Evolutionary conservation across 2,329 filamentous ascomycete genomes (phyloP).

Genomic region (Huntiella savannae): DNA sequence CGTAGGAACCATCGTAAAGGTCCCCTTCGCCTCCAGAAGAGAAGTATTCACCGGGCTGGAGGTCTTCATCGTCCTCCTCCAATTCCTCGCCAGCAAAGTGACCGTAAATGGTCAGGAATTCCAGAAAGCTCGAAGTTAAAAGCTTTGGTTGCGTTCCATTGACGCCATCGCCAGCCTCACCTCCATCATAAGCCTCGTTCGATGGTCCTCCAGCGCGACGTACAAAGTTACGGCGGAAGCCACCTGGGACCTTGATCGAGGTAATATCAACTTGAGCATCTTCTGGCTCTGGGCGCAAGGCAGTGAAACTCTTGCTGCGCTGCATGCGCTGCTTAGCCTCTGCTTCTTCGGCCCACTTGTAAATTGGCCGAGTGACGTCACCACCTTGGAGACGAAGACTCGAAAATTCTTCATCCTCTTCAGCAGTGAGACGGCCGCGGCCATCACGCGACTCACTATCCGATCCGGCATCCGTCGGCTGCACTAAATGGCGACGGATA

Average conservation of each 20-base stretch:
- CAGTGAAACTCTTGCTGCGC: slow-evolving; percentile 75
- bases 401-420: slow-evolving; percentile 68
- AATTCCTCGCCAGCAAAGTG: slow-evolving; percentile 96
- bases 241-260: slow-evolving; percentile 80
- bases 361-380: slow-evolving; percentile 86
- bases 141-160: slow-evolving; percentile 34
- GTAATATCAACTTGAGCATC: slow-evolving; percentile 69
- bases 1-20: slow-evolving; percentile 28
- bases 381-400: slow-evolving; percentile 85
- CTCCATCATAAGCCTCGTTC: slow-evolving; percentile 15
- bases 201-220: slow-evolving; percentile 34
- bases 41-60: slow-evolving; percentile 81
- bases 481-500: slow-evolving; percentile 71
- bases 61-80: slow-evolving; percentile 84
- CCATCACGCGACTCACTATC: slow-evolving; percentile 28
- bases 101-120: slow-evolving; percentile 86
- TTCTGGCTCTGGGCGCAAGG: slow-evolving; percentile 59
- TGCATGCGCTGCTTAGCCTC: slow-evolving; percentile 49
- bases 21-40: slow-evolving; percentile 54
- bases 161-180: slow-evolving; percentile 12
- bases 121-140: slow-evolving; percentile 82
- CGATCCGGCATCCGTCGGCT: slow-evolving; percentile 35
- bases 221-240: slow-evolving; percentile 80
- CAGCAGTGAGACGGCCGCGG: slow-evolving; percentile 36
- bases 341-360: slow-evolving; percentile 86